Conservation (phyloP, 352 stramenopile species). For the Phytophthora sojae region DNA sequence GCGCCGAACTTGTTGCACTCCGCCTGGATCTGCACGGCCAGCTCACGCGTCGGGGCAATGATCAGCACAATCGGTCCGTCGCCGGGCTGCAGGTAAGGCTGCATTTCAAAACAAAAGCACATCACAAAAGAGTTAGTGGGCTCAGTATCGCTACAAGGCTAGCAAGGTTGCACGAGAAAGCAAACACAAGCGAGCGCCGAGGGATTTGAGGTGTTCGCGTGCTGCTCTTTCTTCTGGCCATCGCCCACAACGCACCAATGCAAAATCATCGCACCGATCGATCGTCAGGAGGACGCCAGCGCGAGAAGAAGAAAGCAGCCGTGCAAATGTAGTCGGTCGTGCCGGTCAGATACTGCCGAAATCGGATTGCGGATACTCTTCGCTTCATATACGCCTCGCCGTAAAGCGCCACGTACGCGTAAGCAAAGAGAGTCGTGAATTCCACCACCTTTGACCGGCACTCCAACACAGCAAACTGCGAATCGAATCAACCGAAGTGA, state of each 20-base stretch:
- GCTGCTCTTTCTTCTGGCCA: conserved; percentile 53
- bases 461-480: conserved; percentile 30
- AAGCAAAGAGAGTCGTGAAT: conserved; percentile 6
- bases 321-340: conserved; percentile 20
- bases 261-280: conserved; percentile 42
- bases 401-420: not conserved
- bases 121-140: conserved; percentile 39
- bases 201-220: conserved; percentile 56
- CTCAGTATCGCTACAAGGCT: conserved; percentile 9
- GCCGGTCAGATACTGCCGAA: conserved; percentile 18
- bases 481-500: conserved; percentile 34
- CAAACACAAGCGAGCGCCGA: conserved; percentile 54
- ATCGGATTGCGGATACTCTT: conserved; percentile 11
- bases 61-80: conserved; percentile 99
- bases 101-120: conserved; percentile 40
- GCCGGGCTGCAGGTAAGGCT: conserved; percentile 94
- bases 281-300: conserved; percentile 33
- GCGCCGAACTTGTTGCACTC: conserved; percentile 99
- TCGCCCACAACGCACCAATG: conserved; percentile 54
- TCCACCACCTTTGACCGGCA: conserved; percentile 35
- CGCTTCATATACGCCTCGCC: conserved; percentile 3
- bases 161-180: conserved; percentile 39
- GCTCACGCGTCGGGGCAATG: conserved; percentile 98
- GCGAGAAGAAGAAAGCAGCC: conserved; percentile 43
- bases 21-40: conserved; percentile 99